Evolutionary conservation across 345 rosid genomes (phyloP).

Genomic region (Erodium maritimum): DNA sequence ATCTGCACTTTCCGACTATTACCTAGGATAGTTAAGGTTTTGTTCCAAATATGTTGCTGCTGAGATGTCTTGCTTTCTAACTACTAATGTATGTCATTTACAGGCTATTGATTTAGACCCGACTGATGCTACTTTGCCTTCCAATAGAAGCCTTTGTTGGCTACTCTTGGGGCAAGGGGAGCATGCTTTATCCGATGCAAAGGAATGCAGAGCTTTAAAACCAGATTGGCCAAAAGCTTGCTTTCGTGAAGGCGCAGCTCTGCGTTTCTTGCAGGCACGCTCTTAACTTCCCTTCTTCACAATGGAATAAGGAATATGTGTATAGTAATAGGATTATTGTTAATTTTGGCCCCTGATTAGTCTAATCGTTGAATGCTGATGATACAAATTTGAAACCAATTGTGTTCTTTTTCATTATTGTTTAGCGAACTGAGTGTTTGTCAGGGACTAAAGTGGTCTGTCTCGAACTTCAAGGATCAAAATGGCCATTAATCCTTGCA

Average conservation of each 20-base stretch:
- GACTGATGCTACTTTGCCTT: conserved; percentile 48
- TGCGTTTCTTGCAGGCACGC: conserved; percentile 53
- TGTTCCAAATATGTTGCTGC: not conserved
- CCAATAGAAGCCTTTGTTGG: conserved; percentile 93
- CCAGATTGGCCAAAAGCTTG: conserved; percentile 87
- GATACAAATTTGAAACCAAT: no score
- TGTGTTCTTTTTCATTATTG: no score
- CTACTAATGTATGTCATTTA: conserved; percentile 1
- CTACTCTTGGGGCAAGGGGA: conserved; percentile 57
- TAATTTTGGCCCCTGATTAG: no score
- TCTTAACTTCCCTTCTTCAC: not conserved
- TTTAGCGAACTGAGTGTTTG: no score
- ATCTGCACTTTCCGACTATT: no score
- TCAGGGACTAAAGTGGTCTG: no score
- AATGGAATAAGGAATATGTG: no score
- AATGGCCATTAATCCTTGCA: no score
- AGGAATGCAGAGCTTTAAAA: conserved; percentile 52
- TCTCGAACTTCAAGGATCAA: no score
- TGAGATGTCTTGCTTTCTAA: not conserved
- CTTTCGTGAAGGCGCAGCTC: conserved; percentile 90
- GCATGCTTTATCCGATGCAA: conserved; percentile 74
- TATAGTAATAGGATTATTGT: no score
- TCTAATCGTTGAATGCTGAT: no score
- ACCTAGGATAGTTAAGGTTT: no score
- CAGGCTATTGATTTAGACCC: conserved; percentile 89